A percentile compares a stretch with the other conserved stretches of the same genome.
Conservation (phyloP, 208 protist species). For the Leishmania mexicana region DNA sequence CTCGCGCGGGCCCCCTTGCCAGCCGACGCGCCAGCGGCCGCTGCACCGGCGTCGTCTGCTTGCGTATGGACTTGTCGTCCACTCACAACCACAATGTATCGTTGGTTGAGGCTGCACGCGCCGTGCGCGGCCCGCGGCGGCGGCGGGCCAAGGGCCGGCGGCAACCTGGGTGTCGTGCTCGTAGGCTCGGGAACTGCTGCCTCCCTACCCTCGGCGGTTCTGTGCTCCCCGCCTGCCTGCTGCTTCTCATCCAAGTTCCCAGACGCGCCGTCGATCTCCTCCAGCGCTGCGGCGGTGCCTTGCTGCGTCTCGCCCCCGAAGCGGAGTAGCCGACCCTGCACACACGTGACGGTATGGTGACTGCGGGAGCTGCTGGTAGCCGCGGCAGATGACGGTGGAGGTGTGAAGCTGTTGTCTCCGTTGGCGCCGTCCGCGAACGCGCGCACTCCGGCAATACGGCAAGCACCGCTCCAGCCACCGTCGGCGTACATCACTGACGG, state of each 20-base stretch:
- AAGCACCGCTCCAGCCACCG: constrained; percentile 59
- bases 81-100: constrained; percentile 70
- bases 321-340: constrained; percentile 42
- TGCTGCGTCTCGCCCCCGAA: constrained; percentile 63
- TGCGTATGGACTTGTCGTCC: constrained; percentile 49
- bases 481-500: constrained; percentile 40
- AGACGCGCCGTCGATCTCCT: constrained; percentile 20
- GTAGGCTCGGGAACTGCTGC: neutral
- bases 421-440: constrained; percentile 22
- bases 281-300: constrained; percentile 44
- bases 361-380: constrained; percentile 23
- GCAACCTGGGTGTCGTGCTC: neutral
- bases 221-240: neutral
- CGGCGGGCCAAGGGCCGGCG: constrained; percentile 16
- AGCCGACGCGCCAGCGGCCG: neutral
- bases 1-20: constrained; percentile 29
- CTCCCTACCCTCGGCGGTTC: neutral
- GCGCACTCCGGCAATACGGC: constrained; percentile 34
- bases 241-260: constrained; percentile 1
- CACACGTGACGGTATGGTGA: constrained; percentile 44
- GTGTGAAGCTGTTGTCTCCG: neutral
- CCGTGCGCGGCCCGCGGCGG: constrained; percentile 65
- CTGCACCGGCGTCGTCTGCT: constrained; percentile 7
- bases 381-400: neutral
- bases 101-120: constrained; percentile 55